A percentile compares a stretch with the other conserved stretches of the same genome.
Evolutionary conservation across 352 stramenopile species (phyloP).

Genomic region (Phytophthora melonis): DNA sequence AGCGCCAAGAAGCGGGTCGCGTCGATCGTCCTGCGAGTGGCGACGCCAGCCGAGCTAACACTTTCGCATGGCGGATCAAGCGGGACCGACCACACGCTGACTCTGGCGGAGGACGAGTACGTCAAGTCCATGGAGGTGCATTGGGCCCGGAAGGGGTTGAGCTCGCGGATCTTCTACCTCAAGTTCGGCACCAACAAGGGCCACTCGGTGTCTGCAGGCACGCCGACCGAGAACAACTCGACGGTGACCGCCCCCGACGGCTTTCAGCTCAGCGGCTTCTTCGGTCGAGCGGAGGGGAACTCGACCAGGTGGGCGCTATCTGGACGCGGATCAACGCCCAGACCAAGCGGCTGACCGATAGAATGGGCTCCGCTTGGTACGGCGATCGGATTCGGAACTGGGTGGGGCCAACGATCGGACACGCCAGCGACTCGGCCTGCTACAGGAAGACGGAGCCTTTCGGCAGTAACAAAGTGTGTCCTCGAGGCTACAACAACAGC

Average conservation of each 20-base stretch:
- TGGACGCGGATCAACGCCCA: slow-evolving; percentile 36
- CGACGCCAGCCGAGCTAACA: slow-evolving; percentile 20
- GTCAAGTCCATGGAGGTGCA: slow-evolving; percentile 41
- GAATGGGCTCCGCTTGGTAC: slow-evolving; percentile 36
- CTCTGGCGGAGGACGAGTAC: slow-evolving; percentile 32
- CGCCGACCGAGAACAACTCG: slow-evolving; percentile 15
- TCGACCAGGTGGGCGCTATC: slow-evolving; percentile 39
- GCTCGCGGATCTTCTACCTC: slow-evolving; percentile 35
- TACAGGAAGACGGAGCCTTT: slow-evolving; percentile 36
- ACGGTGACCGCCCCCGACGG: slow-evolving; percentile 31
- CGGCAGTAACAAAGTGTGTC: slow-evolving; percentile 27
- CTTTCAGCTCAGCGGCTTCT: slow-evolving; percentile 45
- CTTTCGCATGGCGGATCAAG: slow-evolving; percentile 36
- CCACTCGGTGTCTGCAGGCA: slow-evolving; percentile 29
- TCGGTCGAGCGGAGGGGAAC: slow-evolving; percentile 27
- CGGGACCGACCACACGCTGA: slow-evolving; percentile 31
- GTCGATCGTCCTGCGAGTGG: slow-evolving; percentile 23
- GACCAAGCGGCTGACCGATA: slow-evolving; percentile 31
- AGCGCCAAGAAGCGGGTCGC: slow-evolving; percentile 26
- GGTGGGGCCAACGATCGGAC: slow-evolving; percentile 36
- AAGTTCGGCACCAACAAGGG: slow-evolving; percentile 32
- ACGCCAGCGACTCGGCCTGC: slow-evolving; percentile 37
- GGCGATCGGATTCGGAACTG: slow-evolving; percentile 44
- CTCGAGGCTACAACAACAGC: slow-evolving; percentile 33
- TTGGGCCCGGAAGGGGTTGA: slow-evolving; percentile 24